Evolutionary conservation across 2,329 filamentous ascomycete species (phyloP), one percentile per base, ranked within the genome.

Genomic region (Sodiomyces alkalinus): DNA sequence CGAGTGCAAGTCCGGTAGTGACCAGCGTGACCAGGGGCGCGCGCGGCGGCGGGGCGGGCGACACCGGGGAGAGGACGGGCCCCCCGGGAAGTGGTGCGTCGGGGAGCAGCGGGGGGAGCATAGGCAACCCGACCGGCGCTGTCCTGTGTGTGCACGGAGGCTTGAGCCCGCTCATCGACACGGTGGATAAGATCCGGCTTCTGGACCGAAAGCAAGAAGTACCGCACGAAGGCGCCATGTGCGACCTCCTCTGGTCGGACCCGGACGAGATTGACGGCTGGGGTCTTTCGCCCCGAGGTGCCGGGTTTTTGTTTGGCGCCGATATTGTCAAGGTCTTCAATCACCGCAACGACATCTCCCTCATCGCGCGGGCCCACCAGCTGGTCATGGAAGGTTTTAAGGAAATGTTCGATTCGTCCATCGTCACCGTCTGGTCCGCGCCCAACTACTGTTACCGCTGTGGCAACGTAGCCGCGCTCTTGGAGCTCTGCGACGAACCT

Each of bases 351-450:
- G 82, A 93, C 46, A 67, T 98, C 17, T 83, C 78, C 14, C 66
- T 98, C 29, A 90, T 98, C 39, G 90, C 87, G 12, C 74, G 90
- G 31, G 90, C 90, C 1, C 90, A 98, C 49, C 90, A 98, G 52
- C 73, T 98, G 14, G 90, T 98, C 39, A 98, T 96, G 90, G 90
- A 98, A 51, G 90, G 90, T 0, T 98, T 94, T 55, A 96, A 96
- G 57, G 90, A 96, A 51, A 96, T 96, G 86, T 98, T 96, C 46
- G 83, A 93, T 48, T 79, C 75, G 10, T 82, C 76, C 26, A 94
- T 98, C 38, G 90, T 96, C 22, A 98, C 90, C 0, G 90, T 98
- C n/a, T 98, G 90, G 87, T 92, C 81, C 1, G 86, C 86, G 7
- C 86, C 86, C 1, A 94, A 94, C 51, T 94, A 94, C 61, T 94